Conservation (phyloP, 352 stramenopile species). For the Phytophthora megakarya region DNA sequence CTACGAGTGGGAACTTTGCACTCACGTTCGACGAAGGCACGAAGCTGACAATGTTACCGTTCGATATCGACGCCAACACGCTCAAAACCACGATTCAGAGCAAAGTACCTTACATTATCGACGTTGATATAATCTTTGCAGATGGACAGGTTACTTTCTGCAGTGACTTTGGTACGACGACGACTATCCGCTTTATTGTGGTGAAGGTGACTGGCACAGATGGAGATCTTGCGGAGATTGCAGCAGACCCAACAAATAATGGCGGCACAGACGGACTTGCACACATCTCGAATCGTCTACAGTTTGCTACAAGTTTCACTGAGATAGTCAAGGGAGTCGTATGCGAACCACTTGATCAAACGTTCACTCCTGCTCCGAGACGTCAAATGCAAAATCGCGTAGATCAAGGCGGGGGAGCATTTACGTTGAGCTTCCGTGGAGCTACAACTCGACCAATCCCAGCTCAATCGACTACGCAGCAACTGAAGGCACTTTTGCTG, state of each 20-base stretch:
- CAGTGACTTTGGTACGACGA: constrained; percentile 53
- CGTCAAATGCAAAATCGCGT: constrained; percentile 53
- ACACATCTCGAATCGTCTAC: constrained; percentile 69
- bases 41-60: constrained; percentile 47
- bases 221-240: constrained; percentile 55
- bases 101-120: constrained; percentile 59
- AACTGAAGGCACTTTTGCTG: constrained; percentile 45
- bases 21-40: constrained; percentile 71
- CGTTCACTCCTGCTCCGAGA: constrained; percentile 42
- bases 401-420: constrained; percentile 49
- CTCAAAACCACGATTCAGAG: constrained; percentile 51
- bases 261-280: constrained; percentile 47
- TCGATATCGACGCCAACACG: constrained; percentile 42
- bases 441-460: constrained; percentile 65
- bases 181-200: constrained; percentile 70
- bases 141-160: constrained; percentile 43
- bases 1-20: constrained; percentile 68
- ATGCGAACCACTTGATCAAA: constrained; percentile 61
- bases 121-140: constrained; percentile 63
- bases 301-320: constrained; percentile 55
- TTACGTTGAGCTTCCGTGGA: constrained; percentile 70
- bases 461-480: constrained; percentile 38
- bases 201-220: constrained; percentile 49
- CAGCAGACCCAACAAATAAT: constrained; percentile 69
- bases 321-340: constrained; percentile 54